Conservation (phyloP, 78 protist genomes). For the Planoprotostelium fungivorum region DNA sequence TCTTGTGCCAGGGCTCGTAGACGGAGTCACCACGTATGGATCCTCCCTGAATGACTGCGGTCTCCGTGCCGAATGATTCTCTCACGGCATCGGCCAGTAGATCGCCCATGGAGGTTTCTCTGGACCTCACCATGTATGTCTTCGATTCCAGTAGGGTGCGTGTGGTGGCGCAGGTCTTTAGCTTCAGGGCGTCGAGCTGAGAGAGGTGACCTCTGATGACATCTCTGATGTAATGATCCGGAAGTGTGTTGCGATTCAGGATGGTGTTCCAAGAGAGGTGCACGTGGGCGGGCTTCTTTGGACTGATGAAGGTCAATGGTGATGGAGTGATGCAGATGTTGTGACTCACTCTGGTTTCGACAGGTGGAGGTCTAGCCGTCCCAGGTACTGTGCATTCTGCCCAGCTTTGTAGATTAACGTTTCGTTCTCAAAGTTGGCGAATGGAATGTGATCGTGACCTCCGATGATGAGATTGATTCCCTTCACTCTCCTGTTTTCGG, state of each 20-base stretch:
- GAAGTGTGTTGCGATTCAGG: neutral
- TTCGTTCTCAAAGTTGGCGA: neutral
- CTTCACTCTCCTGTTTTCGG: neutral
- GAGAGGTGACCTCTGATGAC: neutral
- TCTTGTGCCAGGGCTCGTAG: neutral
- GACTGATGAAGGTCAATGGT: neutral
- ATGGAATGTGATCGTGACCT: conserved; percentile 12
- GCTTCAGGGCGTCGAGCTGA: neutral
- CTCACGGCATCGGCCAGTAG: neutral
- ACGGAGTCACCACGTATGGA: neutral
- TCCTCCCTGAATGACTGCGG: neutral
- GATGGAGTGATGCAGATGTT: neutral
- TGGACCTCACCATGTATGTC: neutral
- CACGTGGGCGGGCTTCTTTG: neutral
- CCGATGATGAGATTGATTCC: conserved; percentile 2
- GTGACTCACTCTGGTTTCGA: neutral
- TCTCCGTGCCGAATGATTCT: neutral
- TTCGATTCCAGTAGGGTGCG: neutral
- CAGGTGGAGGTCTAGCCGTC: neutral
- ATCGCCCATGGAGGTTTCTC: neutral
- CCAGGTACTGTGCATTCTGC: neutral
- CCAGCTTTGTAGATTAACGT: neutral
- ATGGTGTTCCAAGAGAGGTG: neutral
- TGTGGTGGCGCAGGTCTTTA: neutral
- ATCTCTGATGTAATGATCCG: neutral